Percentiles rank a stretch among this genome's conserved stretches.
These are phyloP conservation scores for Hirsutella thompsonii DNA, from an alignment of 2,329 filamentous ascomycete genomes.

Conservation along the genomic window DNA sequence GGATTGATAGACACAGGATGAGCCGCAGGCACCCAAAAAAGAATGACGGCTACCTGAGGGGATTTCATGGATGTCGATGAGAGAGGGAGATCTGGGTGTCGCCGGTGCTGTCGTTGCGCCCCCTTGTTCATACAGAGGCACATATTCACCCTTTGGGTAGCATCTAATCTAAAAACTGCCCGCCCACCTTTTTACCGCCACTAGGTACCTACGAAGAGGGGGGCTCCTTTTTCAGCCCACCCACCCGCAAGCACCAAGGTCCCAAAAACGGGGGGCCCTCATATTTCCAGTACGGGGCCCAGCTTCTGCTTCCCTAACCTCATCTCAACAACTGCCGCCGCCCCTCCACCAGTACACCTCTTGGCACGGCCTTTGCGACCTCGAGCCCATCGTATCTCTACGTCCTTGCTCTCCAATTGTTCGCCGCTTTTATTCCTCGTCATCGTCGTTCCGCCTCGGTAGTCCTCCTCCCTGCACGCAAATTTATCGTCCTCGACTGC, in stretches of 20 bases:
- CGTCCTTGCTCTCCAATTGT: not conserved
- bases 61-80: too few species aligned
- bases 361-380: not conserved
- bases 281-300: not conserved
- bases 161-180: not conserved
- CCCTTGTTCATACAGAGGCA: not conserved
- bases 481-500: constrained; percentile 1
- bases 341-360: not conserved
- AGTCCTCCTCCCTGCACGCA: not conserved
- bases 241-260: not conserved
- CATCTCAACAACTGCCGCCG: not conserved
- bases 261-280: not conserved
- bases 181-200: not conserved
- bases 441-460: not conserved
- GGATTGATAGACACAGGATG: too few species aligned
- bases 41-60: too few species aligned
- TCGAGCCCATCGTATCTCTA: not conserved
- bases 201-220: not conserved
- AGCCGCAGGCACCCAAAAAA: too few species aligned
- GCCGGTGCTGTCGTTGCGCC: too few species aligned
- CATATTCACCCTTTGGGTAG: not conserved
- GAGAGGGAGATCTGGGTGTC: too few species aligned
- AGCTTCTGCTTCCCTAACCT: not conserved
- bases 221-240: not conserved
- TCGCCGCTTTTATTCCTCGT: not conserved